These are phyloP conservation scores for Aristolochia contorta DNA, from an alignment of 164 flowering plant genomes.

Conservation along the genomic window DNA sequence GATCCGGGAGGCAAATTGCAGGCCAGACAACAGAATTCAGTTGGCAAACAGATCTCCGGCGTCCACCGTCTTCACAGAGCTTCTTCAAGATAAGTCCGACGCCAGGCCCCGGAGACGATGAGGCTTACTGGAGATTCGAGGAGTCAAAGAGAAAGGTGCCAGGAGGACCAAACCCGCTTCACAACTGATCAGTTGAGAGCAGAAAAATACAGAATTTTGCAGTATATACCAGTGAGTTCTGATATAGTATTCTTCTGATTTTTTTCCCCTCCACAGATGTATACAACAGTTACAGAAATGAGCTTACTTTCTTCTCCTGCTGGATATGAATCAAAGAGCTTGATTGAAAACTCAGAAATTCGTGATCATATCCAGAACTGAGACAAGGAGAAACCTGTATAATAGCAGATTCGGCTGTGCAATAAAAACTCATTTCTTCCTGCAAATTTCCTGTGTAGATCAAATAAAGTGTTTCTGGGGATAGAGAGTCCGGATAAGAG, in stretches of 20 bases:
- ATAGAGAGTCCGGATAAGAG: too few relatives aligned
- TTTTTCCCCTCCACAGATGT: not conserved
- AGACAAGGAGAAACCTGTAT: not conserved
- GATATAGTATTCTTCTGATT: not conserved
- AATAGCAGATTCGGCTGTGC: not conserved
- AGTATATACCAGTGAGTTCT: conserved; percentile 4
- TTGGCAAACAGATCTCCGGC: not conserved
- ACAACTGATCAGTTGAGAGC: conserved; percentile 23
- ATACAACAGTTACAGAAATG: not conserved
- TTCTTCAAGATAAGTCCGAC: conserved; percentile 6
- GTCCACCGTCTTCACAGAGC: conserved; percentile 2
- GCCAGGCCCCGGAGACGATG: conserved; percentile 1
- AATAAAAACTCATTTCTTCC: too few relatives aligned
- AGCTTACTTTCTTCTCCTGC: not conserved
- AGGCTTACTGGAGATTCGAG: conserved; percentile 8
- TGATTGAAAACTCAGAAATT: not conserved
- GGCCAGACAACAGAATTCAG: conserved; percentile 3
- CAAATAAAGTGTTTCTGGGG: too few relatives aligned
- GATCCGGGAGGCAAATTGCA: conserved; percentile 5
- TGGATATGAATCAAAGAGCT: not conserved
- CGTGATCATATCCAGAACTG: not conserved
- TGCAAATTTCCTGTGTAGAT: too few relatives aligned
- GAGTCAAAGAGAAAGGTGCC: conserved; percentile 21
- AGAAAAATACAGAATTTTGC: not conserved
- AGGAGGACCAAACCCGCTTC: conserved; percentile 31